A percentile compares a stretch with the other conserved stretches of the same genome.
Evolutionary conservation across 257 asterid species (phyloP).

Genomic region (Fraxinus cuspidata): DNA sequence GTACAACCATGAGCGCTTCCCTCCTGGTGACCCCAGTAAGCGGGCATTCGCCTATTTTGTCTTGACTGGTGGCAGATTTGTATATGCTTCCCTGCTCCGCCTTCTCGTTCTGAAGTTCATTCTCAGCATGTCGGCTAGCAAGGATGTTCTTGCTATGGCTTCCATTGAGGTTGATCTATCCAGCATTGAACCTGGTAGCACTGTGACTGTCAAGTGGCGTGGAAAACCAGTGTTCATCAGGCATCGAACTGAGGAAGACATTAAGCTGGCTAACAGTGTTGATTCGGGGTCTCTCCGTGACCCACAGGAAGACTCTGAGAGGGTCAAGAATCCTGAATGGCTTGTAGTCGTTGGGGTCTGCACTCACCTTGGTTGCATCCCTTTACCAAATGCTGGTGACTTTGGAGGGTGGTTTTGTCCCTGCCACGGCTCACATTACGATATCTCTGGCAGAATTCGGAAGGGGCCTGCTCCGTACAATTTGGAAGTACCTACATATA

Average conservation of each 20-base stretch:
- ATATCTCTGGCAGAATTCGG: slow-evolving; percentile 72
- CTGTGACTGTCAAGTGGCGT: slow-evolving; percentile 76
- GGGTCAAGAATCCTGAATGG: slow-evolving; percentile 74
- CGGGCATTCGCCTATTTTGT: slow-evolving; percentile 75
- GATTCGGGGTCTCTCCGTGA: slow-evolving; percentile 62
- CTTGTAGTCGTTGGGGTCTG: slow-evolving; percentile 67
- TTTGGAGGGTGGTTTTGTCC: slow-evolving; percentile 86
- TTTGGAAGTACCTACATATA: slow-evolving; percentile 65
- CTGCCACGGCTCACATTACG: slow-evolving; percentile 73
- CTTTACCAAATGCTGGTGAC: slow-evolving; percentile 78
- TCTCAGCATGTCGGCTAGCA: slow-evolving; percentile 74
- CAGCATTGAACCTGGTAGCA: slow-evolving; percentile 62
- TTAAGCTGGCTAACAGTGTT: slow-evolving; percentile 57
- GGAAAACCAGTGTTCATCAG: slow-evolving; percentile 76
- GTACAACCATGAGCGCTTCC: slow-evolving; percentile 62
- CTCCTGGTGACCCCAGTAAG: slow-evolving; percentile 71
- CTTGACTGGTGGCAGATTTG: slow-evolving; percentile 70
- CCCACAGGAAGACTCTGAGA: slow-evolving; percentile 62
- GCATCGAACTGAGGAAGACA: slow-evolving; percentile 57
- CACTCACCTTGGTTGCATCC: slow-evolving; percentile 73
- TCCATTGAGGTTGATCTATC: slow-evolving; percentile 69
- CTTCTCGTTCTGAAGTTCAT: slow-evolving; percentile 59
- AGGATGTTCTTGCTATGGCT: slow-evolving; percentile 70
- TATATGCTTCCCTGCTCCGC: slow-evolving; percentile 63
- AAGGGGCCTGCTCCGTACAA: slow-evolving; percentile 79